phyloP scores from a whole-genome alignment of 129 eudicot species.

The Ambrosia trifida region DNA sequence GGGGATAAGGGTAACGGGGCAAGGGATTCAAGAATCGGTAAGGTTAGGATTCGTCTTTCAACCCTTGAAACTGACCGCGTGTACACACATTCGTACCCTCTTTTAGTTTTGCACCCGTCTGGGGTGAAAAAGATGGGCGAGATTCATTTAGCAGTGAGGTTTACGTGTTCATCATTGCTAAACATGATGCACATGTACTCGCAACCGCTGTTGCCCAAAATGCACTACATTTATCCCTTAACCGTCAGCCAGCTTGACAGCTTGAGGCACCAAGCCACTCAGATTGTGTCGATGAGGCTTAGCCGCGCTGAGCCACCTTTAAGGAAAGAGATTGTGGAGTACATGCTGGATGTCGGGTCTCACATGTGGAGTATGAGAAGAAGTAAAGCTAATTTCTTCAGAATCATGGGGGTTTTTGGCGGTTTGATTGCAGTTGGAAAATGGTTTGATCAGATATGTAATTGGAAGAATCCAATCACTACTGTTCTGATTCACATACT shows the following conservation, averaged over 20 bases:
- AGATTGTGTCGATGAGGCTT: constrained; percentile 54
- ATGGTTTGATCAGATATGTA: constrained; percentile 57
- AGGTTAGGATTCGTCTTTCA: constrained; percentile 61
- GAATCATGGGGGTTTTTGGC: constrained; percentile 51
- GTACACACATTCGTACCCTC: constrained; percentile 68
- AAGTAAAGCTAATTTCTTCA: constrained; percentile 66
- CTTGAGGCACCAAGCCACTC: constrained; percentile 59
- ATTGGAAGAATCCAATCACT: constrained; percentile 67
- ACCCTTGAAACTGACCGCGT: constrained; percentile 67
- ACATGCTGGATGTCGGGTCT: constrained; percentile 64
- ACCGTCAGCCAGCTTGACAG: constrained; percentile 58
- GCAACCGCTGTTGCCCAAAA: constrained; percentile 56
- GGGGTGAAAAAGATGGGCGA: constrained; percentile 77
- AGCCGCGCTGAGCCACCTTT: constrained; percentile 62
- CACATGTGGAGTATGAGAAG: constrained; percentile 85
- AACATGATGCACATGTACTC: constrained; percentile 77
- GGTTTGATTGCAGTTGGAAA: constrained; percentile 52
- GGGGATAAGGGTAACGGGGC: constrained; percentile 57
- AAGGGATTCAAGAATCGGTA: constrained; percentile 55
- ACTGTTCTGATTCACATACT: constrained; percentile 56
- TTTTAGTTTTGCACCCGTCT: constrained; percentile 57
- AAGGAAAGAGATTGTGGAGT: constrained; percentile 62
- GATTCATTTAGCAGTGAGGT: constrained; percentile 66
- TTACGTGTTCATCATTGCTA: constrained; percentile 55
- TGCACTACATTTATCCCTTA: constrained; percentile 62